Evolutionary conservation across 2,329 filamentous ascomycete genomes (phyloP), one percentile per base, ranked within the genome.

Genomic region (Elsinoe fawcettii): DNA sequence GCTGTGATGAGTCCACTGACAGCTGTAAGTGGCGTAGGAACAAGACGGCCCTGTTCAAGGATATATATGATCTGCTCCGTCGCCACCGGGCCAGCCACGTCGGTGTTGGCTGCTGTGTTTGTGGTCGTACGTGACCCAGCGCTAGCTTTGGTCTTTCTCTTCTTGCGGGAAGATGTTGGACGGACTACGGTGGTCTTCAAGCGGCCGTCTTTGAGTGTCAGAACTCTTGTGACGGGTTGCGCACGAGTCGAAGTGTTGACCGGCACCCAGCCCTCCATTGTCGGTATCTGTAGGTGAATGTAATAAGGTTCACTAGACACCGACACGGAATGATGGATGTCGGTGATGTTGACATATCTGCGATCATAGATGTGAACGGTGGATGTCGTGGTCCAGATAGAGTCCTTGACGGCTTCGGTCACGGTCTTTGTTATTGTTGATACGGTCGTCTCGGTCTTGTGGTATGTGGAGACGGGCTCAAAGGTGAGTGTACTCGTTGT

Each of bases 401-500:
- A 30, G 7, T 22, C 54, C 4, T 16, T 55, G 1, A 41, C 22
- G 5, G 20, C 25, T 34, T 55, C 22, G 36, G 53, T 55, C 30
- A 56, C 41, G 4, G 54, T 56, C 54, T 56, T 46, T 37, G 54
- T 56, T 30, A 37, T 37, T 47, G 41, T 56, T 39, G 54, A 56
- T 23, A 56, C 12, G 2, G 27, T 46, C 18, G 54, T 56, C 25
- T 56, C 43, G 1, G 54, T 56, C 54, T 46, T 56, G 18, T 32
- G 23, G 20, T 47, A 49, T 8, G 54, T 56, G 14, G 39, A 25
- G 20, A 43, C 23, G 9, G 54, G 54, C 27, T 36, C 37, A 14
- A n/a, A 34, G 14, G 41, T 36, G 37, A 55, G 18, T 12, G 27
- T 49, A 16, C 23, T 56, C 6, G 54, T 47, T n/a, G n/a, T 25